These are phyloP conservation scores for Flaveria linearis DNA, from an alignment of 129 eudicot genomes.

Conservation along the genomic window DNA sequence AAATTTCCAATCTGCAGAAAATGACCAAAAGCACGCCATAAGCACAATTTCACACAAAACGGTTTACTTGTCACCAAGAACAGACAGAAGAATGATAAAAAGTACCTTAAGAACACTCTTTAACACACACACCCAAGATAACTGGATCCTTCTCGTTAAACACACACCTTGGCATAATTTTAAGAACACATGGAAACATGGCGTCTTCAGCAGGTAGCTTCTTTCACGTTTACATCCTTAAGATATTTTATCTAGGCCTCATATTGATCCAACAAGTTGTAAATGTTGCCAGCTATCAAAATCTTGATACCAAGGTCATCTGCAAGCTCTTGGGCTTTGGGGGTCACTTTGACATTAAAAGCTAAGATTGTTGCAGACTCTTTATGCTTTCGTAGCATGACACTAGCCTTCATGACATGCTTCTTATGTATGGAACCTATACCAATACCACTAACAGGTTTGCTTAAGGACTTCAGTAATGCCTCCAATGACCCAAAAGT, in stretches of 20 bases:
- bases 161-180: constrained; percentile 67
- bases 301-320: constrained; percentile 77
- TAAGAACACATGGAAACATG: constrained; percentile 77
- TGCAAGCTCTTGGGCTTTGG: constrained; percentile 75
- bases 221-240: constrained; percentile 82
- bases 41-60: too few relatives aligned
- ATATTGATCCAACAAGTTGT: constrained; percentile 74
- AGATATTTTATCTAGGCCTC: constrained; percentile 71
- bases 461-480: constrained; percentile 65
- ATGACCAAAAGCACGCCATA: too few relatives aligned
- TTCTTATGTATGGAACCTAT: constrained; percentile 88
- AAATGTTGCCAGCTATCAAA: constrained; percentile 71
- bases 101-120: constrained; percentile 78
- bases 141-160: constrained; percentile 78
- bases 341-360: constrained; percentile 78
- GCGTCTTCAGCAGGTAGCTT: constrained; percentile 86
- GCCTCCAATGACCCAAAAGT: constrained; percentile 94
- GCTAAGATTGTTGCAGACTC: constrained; percentile 84
- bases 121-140: constrained; percentile 73
- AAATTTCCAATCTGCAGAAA: too few relatives aligned
- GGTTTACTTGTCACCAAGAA: too few relatives aligned
- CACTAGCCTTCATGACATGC: constrained; percentile 84
- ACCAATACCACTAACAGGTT: constrained; percentile 87
- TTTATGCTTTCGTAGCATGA: constrained; percentile 80
- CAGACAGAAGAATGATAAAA: too few relatives aligned